Evolutionary conservation across 2,329 filamentous ascomycete species (phyloP).

Genomic region (Ascochyta lentis): DNA sequence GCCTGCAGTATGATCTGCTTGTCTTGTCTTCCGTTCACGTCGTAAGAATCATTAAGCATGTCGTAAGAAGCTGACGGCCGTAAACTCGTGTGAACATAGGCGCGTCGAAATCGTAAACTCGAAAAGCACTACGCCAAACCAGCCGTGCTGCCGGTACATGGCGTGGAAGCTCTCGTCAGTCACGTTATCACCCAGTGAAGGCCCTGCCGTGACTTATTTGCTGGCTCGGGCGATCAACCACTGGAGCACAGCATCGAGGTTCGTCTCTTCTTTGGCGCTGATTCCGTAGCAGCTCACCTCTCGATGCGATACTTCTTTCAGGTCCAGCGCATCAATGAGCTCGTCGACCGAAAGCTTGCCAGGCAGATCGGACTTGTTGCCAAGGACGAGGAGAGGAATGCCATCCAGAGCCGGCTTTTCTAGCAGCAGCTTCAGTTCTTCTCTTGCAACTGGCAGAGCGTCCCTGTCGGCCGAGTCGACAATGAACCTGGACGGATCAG

Average conservation of each 20-base stretch:
- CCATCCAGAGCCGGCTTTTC: slow-evolving; percentile 82
- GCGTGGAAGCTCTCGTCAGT: slow-evolving; percentile 23
- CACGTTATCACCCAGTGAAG: slow-evolving; percentile 30
- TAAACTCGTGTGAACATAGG: slow-evolving; percentile 44
- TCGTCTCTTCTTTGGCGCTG: slow-evolving; percentile 98
- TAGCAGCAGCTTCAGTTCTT: slow-evolving; percentile 90
- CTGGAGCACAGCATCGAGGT: slow-evolving; percentile 93
- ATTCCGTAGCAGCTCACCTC: slow-evolving; percentile 99
- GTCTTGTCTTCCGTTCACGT: slow-evolving; percentile 59
- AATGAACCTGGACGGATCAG: slow-evolving; percentile 71
- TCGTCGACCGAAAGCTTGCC: slow-evolving; percentile 92
- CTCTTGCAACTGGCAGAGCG: slow-evolving; percentile 81
- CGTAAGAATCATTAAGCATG: slow-evolving; percentile 60
- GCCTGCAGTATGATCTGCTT: slow-evolving; percentile 53
- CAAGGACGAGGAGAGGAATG: slow-evolving; percentile 91
- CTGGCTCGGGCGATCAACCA: slow-evolving; percentile 92
- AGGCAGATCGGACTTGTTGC: slow-evolving; percentile 96
- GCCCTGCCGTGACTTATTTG: slow-evolving; percentile 36
- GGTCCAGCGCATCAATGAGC: slow-evolving; percentile 88
- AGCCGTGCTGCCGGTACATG: slow-evolving; percentile 33
- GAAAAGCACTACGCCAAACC: slow-evolving; percentile 29
- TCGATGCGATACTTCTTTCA: slow-evolving; percentile 86
- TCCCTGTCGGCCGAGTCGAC: slow-evolving; percentile 91
- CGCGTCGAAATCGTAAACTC: slow-evolving; percentile 43
- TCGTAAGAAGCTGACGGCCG: slow-evolving; percentile 51